phyloP scores from a whole-genome alignment of 225 moss, liverwort and hornwort species.

The Neckera pumila region DNA sequence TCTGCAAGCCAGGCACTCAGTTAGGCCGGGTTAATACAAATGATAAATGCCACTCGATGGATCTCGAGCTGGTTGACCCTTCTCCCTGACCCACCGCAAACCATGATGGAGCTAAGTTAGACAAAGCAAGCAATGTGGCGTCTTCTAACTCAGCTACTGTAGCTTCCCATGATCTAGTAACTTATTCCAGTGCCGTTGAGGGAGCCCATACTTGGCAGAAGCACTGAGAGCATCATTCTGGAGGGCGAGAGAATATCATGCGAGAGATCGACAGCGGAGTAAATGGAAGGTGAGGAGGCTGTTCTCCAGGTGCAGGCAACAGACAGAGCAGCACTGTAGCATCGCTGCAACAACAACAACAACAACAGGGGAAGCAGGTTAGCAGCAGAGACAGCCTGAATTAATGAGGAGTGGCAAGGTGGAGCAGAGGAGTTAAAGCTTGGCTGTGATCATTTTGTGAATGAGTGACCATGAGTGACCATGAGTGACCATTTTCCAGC shows the following conservation, averaged over 20 bases:
- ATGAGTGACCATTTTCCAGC: background rate
- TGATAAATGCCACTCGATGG: background rate
- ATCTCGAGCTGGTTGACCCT: background rate
- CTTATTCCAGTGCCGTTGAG: background rate
- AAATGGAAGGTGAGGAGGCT: background rate
- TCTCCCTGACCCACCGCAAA: background rate
- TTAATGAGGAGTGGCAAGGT: background rate
- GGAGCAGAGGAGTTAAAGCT: background rate
- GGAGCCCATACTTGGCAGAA: background rate
- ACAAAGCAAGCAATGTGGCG: background rate
- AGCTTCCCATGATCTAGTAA: background rate
- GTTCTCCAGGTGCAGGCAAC: slow-evolving; percentile 6
- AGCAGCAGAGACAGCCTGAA: background rate
- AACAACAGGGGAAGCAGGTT: background rate
- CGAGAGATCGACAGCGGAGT: background rate
- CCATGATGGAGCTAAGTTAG: background rate
- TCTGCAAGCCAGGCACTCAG: background rate
- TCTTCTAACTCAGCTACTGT: background rate
- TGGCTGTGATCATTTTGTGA: background rate
- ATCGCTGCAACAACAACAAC: background rate
- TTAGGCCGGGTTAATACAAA: background rate
- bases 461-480: background rate
- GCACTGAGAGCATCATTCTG: background rate
- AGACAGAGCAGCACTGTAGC: background rate
- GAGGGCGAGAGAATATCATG: background rate